Evolutionary conservation across 768 basidiomycete genomes (phyloP).

Genomic region (Mycena kentingensis): DNA sequence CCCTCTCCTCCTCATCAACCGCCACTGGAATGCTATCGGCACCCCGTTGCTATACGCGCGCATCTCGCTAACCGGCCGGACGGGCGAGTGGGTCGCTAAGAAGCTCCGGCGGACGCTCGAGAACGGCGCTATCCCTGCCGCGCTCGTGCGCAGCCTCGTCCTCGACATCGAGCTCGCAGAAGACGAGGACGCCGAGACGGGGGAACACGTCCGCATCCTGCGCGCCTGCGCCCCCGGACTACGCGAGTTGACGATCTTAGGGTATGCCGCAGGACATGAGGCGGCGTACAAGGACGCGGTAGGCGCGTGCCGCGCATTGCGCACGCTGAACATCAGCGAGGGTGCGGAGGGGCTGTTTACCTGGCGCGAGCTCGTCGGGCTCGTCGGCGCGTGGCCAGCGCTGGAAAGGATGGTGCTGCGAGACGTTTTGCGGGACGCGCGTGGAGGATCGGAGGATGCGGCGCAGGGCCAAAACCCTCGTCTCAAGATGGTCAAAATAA

Average conservation of each 20-base stretch:
- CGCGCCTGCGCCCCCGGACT: neutral
- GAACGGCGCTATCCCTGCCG: too few species aligned
- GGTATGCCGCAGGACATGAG: neutral
- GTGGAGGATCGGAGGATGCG: neutral
- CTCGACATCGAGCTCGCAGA: neutral
- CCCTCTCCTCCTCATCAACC: neutral
- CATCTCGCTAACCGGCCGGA: constrained; percentile 1
- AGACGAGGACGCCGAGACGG: neutral
- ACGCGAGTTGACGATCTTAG: neutral
- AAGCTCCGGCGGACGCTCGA: neutral
- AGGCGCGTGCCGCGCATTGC: neutral
- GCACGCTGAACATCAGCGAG: neutral
- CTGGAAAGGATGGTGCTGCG: neutral
- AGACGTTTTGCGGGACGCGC: neutral
- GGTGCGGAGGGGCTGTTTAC: neutral
- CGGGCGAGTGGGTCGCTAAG: neutral
- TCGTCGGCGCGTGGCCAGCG: neutral
- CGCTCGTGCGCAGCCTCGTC: neutral
- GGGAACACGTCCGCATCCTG: neutral
- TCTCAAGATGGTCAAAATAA: neutral
- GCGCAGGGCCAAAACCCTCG: neutral
- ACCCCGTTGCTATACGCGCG: neutral
- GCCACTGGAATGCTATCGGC: neutral
- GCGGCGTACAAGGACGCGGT: neutral
- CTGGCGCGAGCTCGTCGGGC: neutral